Conservation (phyloP, 345 rosid species). For the Brassica juncea region DNA sequence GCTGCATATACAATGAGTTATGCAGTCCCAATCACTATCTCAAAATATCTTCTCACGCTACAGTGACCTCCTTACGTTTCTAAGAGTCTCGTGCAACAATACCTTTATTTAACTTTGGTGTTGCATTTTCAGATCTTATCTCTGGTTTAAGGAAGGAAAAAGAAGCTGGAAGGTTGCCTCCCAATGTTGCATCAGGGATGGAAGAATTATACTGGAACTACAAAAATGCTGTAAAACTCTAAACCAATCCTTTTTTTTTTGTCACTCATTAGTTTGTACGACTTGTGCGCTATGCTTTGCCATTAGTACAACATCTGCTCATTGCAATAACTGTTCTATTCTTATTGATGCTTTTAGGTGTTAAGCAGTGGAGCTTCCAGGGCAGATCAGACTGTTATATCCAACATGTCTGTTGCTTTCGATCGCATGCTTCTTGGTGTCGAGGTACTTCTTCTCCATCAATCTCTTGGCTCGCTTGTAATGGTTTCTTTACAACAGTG, state of each 20-base stretch:
- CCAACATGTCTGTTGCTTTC: slow-evolving; percentile 78
- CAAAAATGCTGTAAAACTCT: slow-evolving; percentile 72
- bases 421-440: slow-evolving; percentile 79
- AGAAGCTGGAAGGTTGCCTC: slow-evolving; percentile 73
- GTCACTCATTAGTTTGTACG: slow-evolving; percentile 10
- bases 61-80: no score
- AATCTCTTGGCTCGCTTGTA: background rate
- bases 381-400: slow-evolving; percentile 63
- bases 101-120: background rate
- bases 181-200: slow-evolving; percentile 76
- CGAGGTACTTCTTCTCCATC: slow-evolving; percentile 54
- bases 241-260: slow-evolving; percentile 32
- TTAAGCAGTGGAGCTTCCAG: slow-evolving; percentile 60
- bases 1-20: no score
- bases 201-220: slow-evolving; percentile 81
- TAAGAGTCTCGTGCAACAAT: background rate
- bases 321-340: background rate
- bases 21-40: no score
- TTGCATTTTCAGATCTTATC: slow-evolving; percentile 63
- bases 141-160: slow-evolving; percentile 71
- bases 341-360: slow-evolving; percentile 54
- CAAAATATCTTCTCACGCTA: no score
- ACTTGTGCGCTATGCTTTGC: no score
- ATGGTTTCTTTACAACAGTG: background rate
- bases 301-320: background rate